A percentile compares a stretch with the other conserved stretches of the same genome.
Evolutionary conservation across 2,329 filamentous ascomycete species (phyloP).

Genomic region (Orbilia blumenaviensis): DNA sequence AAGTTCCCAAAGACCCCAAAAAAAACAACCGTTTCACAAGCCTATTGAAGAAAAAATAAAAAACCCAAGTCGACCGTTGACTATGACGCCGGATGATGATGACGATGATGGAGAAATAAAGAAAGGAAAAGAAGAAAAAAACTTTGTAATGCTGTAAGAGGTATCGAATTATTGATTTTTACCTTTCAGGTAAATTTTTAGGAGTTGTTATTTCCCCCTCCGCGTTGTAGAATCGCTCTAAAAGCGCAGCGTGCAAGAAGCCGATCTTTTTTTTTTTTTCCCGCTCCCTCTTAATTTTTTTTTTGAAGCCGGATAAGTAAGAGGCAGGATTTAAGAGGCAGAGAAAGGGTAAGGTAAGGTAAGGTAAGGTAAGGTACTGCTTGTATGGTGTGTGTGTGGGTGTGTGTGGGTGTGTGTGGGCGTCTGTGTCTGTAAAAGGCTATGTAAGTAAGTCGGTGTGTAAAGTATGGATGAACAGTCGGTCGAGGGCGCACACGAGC

Average conservation of each 20-base stretch:
- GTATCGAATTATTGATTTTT: too few relatives aligned
- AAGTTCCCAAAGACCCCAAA: neutral
- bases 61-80: too few relatives aligned
- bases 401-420: too few relatives aligned
- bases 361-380: too few relatives aligned
- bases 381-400: too few relatives aligned
- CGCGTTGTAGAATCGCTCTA: constrained; percentile 8
- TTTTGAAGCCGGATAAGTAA: neutral
- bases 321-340: neutral
- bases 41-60: neutral
- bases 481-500: constrained; percentile 40
- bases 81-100: too few relatives aligned
- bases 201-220: neutral
- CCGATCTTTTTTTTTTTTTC: neutral
- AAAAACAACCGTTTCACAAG: neutral
- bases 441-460: neutral
- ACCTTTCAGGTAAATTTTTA: neutral
- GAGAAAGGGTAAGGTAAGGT: constrained; percentile 11
- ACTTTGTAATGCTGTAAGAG: too few relatives aligned
- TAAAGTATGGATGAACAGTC: neutral
- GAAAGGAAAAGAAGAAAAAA: too few relatives aligned
- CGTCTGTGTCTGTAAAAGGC: too few relatives aligned
- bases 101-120: neutral
- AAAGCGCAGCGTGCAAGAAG: neutral
- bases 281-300: too few relatives aligned